These are phyloP conservation scores for Pyrenochaeta sp. DNA, from an alignment of 2,329 filamentous ascomycete genomes.

Conservation along the genomic window DNA sequence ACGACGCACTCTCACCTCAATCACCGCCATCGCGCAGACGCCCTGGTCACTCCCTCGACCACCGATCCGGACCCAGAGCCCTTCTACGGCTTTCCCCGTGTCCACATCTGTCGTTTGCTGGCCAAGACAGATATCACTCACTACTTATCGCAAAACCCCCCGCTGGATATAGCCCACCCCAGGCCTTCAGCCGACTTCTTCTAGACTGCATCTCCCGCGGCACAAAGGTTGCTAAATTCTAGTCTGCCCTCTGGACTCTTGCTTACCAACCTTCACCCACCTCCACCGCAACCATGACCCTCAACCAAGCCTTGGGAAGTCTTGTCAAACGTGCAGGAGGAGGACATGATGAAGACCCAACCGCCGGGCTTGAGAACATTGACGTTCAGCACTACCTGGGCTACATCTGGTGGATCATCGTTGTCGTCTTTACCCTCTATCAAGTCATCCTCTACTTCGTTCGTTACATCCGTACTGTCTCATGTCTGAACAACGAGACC, in stretches of 20 bases:
- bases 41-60: slow-evolving; percentile 4
- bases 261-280: slow-evolving; percentile 23
- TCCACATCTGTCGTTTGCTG: slow-evolving; percentile 49
- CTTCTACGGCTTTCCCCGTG: slow-evolving; percentile 24
- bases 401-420: slow-evolving; percentile 66
- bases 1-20: slow-evolving; percentile 30
- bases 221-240: slow-evolving; percentile 19
- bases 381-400: slow-evolving; percentile 49
- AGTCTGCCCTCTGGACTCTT: slow-evolving; percentile 21
- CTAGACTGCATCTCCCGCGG: slow-evolving; percentile 24
- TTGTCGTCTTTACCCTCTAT: slow-evolving; percentile 72
- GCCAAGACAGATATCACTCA: slow-evolving; percentile 47
- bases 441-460: slow-evolving; percentile 68
- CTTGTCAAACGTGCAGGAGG: slow-evolving; percentile 35
- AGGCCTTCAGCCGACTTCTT: slow-evolving; percentile 31
- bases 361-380: slow-evolving; percentile 41
- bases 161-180: slow-evolving; percentile 24
- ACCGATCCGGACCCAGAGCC: slow-evolving; percentile 15
- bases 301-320: slow-evolving; percentile 22
- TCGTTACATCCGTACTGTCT: slow-evolving; percentile 75
- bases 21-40: slow-evolving; percentile 15
- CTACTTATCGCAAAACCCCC: slow-evolving; percentile 38
- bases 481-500: slow-evolving; percentile 78
- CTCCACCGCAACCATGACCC: slow-evolving; percentile 32
- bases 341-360: slow-evolving; percentile 34